These are phyloP conservation scores for Penicillium odoratum DNA, from an alignment of 495 filamentous ascomycete genomes.

Conservation along the genomic window DNA sequence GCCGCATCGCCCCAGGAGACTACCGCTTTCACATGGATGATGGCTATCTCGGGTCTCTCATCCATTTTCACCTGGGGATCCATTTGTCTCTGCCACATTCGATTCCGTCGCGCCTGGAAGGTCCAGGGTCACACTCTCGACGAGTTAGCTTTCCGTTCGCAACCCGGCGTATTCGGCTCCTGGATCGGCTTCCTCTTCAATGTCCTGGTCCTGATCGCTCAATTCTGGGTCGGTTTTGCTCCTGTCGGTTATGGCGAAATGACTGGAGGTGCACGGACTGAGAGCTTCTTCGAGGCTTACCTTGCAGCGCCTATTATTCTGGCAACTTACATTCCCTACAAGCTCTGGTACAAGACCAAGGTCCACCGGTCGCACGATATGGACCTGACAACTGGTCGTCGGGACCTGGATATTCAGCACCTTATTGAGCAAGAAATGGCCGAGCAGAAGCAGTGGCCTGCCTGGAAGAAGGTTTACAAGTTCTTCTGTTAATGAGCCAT, in stretches of 20 bases:
- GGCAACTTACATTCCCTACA: conserved; percentile 73
- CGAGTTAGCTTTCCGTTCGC: conserved; percentile 78
- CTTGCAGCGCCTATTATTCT: conserved; percentile 82
- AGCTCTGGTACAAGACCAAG: conserved; percentile 71
- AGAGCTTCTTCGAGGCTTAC: conserved; percentile 76
- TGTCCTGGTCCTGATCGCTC: conserved; percentile 76
- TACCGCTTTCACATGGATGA: conserved; percentile 80
- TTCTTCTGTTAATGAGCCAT: conserved; percentile 49
- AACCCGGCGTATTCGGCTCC: conserved; percentile 77
- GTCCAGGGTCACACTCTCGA: conserved; percentile 66
- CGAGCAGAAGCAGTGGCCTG: conserved; percentile 71
- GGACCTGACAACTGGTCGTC: conserved; percentile 84
- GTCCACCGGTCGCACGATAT: conserved; percentile 67
- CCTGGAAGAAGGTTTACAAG: conserved; percentile 77
- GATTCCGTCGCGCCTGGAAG: conserved; percentile 81
- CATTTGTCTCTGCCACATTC: conserved; percentile 86
- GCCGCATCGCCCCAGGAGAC: conserved; percentile 64
- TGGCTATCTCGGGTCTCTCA: conserved; percentile 84
- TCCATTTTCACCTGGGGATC: conserved; percentile 93
- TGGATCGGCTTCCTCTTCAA: conserved; percentile 84
- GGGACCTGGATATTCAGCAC: conserved; percentile 78
- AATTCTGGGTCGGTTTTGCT: conserved; percentile 90
- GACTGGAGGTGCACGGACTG: conserved; percentile 42
- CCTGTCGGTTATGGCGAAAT: conserved; percentile 61
- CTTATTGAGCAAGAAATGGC: conserved; percentile 74